A percentile compares a stretch with the other conserved stretches of the same genome.
phyloP scores from a whole-genome alignment of 192 early-diverging fungal genomes.

The Helicostylum pulchrum region DNA sequence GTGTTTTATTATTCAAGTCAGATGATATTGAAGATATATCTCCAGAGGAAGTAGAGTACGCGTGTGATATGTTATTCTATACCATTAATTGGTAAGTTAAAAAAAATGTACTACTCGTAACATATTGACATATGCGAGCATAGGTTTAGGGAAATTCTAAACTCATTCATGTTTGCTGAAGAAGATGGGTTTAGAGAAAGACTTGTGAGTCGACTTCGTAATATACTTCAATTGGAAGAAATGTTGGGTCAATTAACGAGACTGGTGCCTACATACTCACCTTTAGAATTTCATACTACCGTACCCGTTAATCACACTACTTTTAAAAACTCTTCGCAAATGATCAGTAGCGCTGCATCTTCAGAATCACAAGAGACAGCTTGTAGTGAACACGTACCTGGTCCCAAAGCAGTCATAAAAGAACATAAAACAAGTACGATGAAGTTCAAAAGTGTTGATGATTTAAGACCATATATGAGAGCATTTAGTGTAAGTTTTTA shows the following conservation, averaged over 20 bases:
- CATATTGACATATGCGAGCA: constrained; percentile 10
- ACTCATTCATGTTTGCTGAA: constrained; percentile 51
- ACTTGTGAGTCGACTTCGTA: constrained; percentile 40
- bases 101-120: no score
- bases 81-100: constrained; percentile 53
- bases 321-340: no score
- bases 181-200: constrained; percentile 36
- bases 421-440: background rate
- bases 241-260: constrained; percentile 36
- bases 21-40: constrained; percentile 29
- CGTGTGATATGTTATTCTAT: constrained; percentile 37
- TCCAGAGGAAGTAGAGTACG: constrained; percentile 24
- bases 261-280: constrained; percentile 32
- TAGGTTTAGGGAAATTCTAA: constrained; percentile 71
- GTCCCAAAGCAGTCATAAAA: background rate
- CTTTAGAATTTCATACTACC: constrained; percentile 35
- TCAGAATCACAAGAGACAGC: background rate
- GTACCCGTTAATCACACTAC: no score
- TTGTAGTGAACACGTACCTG: constrained; percentile 1
- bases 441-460: constrained; percentile 9
- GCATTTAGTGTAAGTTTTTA: constrained; percentile 21
- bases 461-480: constrained; percentile 34
- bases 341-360: background rate
- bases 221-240: constrained; percentile 40
- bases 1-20: constrained; percentile 48